Conservation (phyloP, 2,329 filamentous ascomycete genomes). For the Fonsecaea monophora region DNA sequence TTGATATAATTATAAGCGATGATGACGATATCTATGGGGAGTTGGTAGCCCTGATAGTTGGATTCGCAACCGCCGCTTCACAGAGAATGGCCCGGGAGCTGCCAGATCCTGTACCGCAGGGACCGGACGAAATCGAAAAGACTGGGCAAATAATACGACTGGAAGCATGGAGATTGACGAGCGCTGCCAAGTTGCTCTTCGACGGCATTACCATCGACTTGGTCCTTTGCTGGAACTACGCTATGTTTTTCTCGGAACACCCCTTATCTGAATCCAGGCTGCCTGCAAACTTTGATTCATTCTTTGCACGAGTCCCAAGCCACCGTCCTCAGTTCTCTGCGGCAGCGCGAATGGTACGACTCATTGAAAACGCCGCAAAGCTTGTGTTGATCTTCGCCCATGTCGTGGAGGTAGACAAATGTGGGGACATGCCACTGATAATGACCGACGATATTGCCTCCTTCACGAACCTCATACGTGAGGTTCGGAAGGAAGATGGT, state of each 20-base stretch:
- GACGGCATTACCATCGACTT: not conserved
- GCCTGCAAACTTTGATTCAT: not conserved
- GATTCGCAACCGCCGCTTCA: not conserved
- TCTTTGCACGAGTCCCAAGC: not conserved
- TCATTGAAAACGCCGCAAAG: not conserved
- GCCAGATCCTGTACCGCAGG: not conserved
- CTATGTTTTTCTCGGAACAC: not conserved
- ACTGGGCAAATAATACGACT: not conserved
- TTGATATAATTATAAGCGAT: not conserved
- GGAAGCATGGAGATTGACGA: not conserved
- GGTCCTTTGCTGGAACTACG: not conserved
- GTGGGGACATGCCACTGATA: not conserved
- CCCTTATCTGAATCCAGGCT: not conserved
- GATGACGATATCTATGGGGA: not conserved
- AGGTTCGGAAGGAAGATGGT: not conserved
- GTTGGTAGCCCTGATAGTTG: not conserved
- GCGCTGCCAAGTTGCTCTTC: not conserved
- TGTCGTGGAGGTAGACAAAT: not conserved
- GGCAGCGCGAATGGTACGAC: not conserved
- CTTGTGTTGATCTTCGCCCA: not conserved
- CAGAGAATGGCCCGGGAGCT: slow-evolving; percentile 5
- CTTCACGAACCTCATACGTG: not conserved
- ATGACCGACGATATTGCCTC: not conserved
- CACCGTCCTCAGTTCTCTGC: not conserved
- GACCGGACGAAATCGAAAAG: not conserved